These are phyloP conservation scores for Saccharum officinarum DNA, from an alignment of 176 grass and related monocot genomes.

Conservation along the genomic window DNA sequence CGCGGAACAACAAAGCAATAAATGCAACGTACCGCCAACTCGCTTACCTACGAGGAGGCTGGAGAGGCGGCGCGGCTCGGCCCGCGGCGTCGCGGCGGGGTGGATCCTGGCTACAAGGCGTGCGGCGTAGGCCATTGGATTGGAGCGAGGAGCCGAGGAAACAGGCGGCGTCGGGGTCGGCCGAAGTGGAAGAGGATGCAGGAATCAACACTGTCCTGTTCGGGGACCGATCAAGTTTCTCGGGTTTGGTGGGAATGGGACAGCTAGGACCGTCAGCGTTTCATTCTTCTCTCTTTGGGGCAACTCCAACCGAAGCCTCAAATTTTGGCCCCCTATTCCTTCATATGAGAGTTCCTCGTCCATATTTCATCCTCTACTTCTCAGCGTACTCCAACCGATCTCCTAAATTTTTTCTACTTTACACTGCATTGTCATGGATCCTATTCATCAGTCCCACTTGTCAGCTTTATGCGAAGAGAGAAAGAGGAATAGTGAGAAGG, in stretches of 20 bases:
- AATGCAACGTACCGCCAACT: background rate
- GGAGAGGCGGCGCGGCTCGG: conserved; percentile 3
- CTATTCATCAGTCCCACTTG: no score
- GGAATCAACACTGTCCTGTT: background rate
- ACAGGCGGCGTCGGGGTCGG: background rate
- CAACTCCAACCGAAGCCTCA: no score
- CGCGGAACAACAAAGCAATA: background rate
- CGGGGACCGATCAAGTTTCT: background rate
- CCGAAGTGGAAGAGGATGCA: background rate
- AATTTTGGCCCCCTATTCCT: no score
- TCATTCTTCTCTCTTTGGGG: background rate
- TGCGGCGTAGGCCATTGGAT: conserved; percentile 21
- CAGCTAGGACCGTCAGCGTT: background rate
- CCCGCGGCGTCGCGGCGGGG: background rate
- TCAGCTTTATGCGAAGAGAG: no score
- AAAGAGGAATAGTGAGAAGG: no score
- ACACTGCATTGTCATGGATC: no score
- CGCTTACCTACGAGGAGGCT: conserved; percentile 17
- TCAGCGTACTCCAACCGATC: no score
- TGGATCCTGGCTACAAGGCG: conserved; percentile 24
- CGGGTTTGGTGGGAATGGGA: background rate
- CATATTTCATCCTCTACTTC: no score
- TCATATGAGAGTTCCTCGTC: no score
- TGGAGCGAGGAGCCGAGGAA: background rate
- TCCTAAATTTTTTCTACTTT: no score